A percentile compares a stretch with the other conserved stretches of the same genome.
These are phyloP conservation scores for Populus davidiana DNA, from an alignment of 345 rosid genomes.

Conservation along the genomic window DNA sequence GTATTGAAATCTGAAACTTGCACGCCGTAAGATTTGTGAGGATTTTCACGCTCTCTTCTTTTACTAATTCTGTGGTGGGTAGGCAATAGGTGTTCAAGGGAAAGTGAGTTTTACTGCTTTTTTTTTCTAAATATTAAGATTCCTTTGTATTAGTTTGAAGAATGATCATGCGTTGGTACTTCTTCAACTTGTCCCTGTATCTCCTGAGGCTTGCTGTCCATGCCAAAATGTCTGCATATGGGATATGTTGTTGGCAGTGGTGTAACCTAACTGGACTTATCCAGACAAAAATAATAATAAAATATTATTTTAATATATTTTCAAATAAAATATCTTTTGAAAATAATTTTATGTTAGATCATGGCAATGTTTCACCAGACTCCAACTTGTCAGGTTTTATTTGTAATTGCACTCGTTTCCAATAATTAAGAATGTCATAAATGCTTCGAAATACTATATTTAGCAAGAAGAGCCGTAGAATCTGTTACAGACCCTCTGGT, in stretches of 20 bases:
- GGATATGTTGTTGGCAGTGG: neutral
- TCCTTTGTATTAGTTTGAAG: neutral
- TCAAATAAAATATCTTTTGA: too few species aligned
- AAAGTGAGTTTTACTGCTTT: too few species aligned
- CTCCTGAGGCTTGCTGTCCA: neutral
- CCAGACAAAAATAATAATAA: neutral
- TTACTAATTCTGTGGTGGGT: too few species aligned
- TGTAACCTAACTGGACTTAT: neutral
- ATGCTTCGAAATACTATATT: neutral
- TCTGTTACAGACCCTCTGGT: neutral
- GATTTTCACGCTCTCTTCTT: too few species aligned
- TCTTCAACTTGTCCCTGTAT: neutral
- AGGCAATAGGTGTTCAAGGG: too few species aligned
- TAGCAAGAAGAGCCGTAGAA: neutral
- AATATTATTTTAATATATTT: too few species aligned
- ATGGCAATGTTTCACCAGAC: neutral
- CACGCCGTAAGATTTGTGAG: too few species aligned
- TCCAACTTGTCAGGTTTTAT: neutral
- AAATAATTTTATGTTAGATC: too few species aligned
- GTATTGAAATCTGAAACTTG: too few species aligned
- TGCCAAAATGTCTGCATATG: neutral
- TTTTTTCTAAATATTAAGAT: too few species aligned
- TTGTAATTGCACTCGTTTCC: neutral
- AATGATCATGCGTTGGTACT: neutral
- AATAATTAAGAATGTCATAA: neutral